A percentile compares a stretch with the other conserved stretches of the same genome.
Conservation (phyloP, 345 rosid species). For the Jatropha curcas region DNA sequence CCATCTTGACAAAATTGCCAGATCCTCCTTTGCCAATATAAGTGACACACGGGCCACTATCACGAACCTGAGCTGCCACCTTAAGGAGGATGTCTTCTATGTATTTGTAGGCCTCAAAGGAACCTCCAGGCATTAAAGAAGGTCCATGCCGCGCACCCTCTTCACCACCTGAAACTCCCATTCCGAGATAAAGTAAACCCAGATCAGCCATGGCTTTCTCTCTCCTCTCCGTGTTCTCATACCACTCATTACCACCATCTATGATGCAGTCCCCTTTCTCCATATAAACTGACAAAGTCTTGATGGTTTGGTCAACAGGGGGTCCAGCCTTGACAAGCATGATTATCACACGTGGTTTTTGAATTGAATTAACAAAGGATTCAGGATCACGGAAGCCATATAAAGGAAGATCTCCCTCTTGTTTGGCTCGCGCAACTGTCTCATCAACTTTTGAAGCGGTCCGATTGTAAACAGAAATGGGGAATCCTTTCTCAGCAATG, state of each 20-base stretch:
- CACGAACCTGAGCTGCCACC: conserved; percentile 25
- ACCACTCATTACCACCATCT: conserved; percentile 27
- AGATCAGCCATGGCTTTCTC: conserved; percentile 13
- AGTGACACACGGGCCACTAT: conserved; percentile 28
- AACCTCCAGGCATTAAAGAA: conserved; percentile 21
- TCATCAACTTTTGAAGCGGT: conserved; percentile 24
- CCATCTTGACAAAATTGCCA: conserved; percentile 28
- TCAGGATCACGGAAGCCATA: conserved; percentile 25
- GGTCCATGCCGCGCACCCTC: conserved; percentile 24
- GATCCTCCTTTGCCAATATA: conserved; percentile 29
- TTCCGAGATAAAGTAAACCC: conserved; percentile 21
- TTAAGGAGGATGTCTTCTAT: conserved; percentile 22
- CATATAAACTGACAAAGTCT: conserved; percentile 18
- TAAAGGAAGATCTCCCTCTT: conserved; percentile 24
- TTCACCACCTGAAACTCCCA: conserved; percentile 26
- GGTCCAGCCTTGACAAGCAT: conserved; percentile 25
- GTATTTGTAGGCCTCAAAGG: conserved; percentile 15
- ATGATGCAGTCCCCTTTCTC: conserved; percentile 24
- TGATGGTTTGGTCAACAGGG: conserved; percentile 24
- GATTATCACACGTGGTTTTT: conserved; percentile 24
- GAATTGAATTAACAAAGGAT: conserved; percentile 22
- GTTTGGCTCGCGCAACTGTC: conserved; percentile 22
- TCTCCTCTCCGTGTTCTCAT: conserved; percentile 24
- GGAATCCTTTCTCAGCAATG: conserved; percentile 26
- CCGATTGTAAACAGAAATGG: conserved; percentile 22